These are phyloP conservation scores for Fremontodendron californicum DNA, from an alignment of 345 rosid genomes.

Conservation along the genomic window DNA sequence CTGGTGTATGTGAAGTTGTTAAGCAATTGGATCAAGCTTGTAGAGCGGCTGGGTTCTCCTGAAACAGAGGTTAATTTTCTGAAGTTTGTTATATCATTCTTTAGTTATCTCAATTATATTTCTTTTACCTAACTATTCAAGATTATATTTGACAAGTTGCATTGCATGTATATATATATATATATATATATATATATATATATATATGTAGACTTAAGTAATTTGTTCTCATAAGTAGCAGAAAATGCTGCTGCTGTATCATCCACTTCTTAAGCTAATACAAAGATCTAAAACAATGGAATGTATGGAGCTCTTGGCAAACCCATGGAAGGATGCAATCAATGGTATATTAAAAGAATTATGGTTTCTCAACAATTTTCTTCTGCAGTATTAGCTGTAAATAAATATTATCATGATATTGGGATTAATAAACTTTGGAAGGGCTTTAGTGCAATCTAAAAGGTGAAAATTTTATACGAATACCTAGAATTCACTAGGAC, in stretches of 20 bases:
- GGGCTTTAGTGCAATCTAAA: neutral
- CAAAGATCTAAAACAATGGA: conserved; percentile 57
- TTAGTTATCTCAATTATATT: neutral
- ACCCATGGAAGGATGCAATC: conserved; percentile 78
- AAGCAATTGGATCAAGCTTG: conserved; percentile 69
- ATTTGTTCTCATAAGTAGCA: neutral
- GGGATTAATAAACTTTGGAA: too few species aligned
- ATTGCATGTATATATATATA: neutral
- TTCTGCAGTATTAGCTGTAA: neutral
- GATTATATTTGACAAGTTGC: neutral
- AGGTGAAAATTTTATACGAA: neutral
- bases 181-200: too few species aligned
- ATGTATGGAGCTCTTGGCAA: conserved; percentile 71
- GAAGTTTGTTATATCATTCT: neutral
- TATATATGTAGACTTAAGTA: neutral
- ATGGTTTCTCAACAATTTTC: neutral
- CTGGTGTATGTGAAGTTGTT: too few species aligned
- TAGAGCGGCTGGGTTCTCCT: conserved; percentile 62
- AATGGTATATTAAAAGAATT: conserved; percentile 45
- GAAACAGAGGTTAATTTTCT: neutral
- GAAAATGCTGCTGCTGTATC: neutral
- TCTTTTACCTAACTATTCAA: neutral
- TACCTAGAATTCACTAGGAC: neutral
- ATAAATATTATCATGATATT: neutral
- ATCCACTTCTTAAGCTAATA: neutral